Evolutionary conservation across 257 asterid species (phyloP), one percentile per base, ranked within the genome.

Genomic region (Solanum boliviense): DNA sequence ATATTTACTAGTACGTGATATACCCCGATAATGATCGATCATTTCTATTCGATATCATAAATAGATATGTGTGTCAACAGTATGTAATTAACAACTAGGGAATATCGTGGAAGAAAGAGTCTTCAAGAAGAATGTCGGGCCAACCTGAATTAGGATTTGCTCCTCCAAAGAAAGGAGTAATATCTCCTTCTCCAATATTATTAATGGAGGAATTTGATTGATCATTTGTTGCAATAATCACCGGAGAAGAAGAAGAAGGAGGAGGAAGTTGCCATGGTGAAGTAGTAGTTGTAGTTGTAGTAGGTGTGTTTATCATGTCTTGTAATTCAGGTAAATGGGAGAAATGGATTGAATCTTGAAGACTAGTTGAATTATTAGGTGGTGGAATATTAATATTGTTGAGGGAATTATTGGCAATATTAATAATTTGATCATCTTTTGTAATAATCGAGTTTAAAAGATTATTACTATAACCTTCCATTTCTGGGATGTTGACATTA

Each of bases 101-200:
- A 90, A 93, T 90, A 86, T 91, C 95, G 76, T 89, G 92, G 86
- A 94, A 94, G 6, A 95, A 88, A 52, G 98, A 93, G 87, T 94
- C 96, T 41, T 94, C 97, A 87, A 94, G 91, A 7, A 88, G 89
- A 46, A 92, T 91, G 2, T 94, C 98, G 32, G 98, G 92, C 98
- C 98, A 95, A 88, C 92, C 86, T 36, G 89, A 87, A 71, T 31
- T 31, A 21, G 90, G 88, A n/a, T 92, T 92, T 84, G 91, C 88
- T 46, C 92, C 96, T 52, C 89, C 95, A 79, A 88, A 91, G 93
- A 94, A 92, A n/a, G 96, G 88, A 25, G 82, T 93, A 83, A 87
- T 94, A 56, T 89, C 92, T 6, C 89, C 65, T 35, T 35, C 48
- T 74, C 7, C 87, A 20, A 31, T 81, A 46, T 89, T 89, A 16